A percentile compares a stretch with the other conserved stretches of the same genome.
Evolutionary conservation across 2,329 filamentous ascomycete genomes (phyloP).

Genomic region (Zelopaecilomyces penicillatus): DNA sequence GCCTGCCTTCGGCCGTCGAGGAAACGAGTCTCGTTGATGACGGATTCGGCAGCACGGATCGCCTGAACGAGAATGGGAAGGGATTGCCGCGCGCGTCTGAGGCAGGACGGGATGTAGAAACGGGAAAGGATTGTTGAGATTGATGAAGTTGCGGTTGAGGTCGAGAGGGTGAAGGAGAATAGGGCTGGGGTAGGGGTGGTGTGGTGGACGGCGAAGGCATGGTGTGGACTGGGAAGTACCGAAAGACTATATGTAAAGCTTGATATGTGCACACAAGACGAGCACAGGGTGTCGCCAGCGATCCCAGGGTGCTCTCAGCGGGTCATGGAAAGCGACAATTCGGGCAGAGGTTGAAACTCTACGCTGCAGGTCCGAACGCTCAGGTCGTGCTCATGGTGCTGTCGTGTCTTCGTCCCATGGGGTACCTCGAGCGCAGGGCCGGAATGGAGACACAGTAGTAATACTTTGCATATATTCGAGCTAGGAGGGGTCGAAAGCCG

Average conservation of each 20-base stretch:
- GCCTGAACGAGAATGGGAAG: constrained; percentile 40
- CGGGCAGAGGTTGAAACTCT: constrained; percentile 5
- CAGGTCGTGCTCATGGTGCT: constrained; percentile 2
- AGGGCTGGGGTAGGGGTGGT: neutral
- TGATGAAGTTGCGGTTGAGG: constrained; percentile 14
- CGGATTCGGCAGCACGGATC: constrained; percentile 38
- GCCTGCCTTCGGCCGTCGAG: constrained; percentile 47
- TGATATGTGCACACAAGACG: constrained; percentile 5
- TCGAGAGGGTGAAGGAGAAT: constrained; percentile 6
- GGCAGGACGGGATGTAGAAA: constrained; percentile 16
- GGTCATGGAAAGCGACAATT: constrained; percentile 7
- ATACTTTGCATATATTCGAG: too few species aligned
- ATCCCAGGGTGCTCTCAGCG: constrained; percentile 9
- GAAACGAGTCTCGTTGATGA: constrained; percentile 46
- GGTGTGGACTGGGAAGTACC: constrained; percentile 3
- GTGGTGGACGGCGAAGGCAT: constrained; percentile 7
- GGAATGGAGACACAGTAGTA: too few species aligned
- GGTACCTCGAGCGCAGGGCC: neutral
- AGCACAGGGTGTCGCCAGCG: constrained; percentile 8
- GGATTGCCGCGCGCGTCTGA: constrained; percentile 24
- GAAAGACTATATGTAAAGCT: constrained; percentile 5
- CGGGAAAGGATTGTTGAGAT: constrained; percentile 14
- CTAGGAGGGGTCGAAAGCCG: too few species aligned
- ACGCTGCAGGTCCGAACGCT: constrained; percentile 8
- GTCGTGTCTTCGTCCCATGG: constrained; percentile 7